phyloP scores from a whole-genome alignment of 805 yeast species.

The Metschnikowia proteae region DNA sequence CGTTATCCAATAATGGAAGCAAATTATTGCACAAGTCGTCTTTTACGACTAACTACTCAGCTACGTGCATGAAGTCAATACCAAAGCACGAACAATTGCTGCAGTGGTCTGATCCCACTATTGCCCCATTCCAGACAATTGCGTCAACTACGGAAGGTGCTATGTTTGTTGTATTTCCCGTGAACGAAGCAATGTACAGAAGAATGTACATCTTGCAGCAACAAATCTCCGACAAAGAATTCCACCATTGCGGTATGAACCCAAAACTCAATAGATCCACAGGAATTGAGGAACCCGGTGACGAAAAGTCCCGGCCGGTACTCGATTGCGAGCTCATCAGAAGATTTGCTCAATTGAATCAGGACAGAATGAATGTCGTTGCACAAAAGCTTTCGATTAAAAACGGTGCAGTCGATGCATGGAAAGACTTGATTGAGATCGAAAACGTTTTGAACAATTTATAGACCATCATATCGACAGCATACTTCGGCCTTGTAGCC shows the following conservation, averaged over 20 bases:
- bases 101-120: constrained; percentile 25
- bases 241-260: constrained; percentile 73
- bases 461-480: constrained; percentile 8
- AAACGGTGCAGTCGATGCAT: constrained; percentile 54
- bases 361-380: constrained; percentile 51
- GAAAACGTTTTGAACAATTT: constrained; percentile 39
- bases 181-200: constrained; percentile 72
- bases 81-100: constrained; percentile 36
- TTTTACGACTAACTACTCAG: constrained; percentile 61
- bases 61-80: constrained; percentile 50
- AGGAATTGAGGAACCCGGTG: constrained; percentile 34
- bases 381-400: constrained; percentile 56
- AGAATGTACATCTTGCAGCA: constrained; percentile 82
- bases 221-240: constrained; percentile 75
- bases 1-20: constrained; percentile 76
- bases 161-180: constrained; percentile 66
- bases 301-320: constrained; percentile 53
- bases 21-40: constrained; percentile 65
- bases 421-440: constrained; percentile 62
- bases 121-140: constrained; percentile 51
- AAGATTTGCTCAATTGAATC: constrained; percentile 51
- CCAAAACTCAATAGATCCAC: constrained; percentile 63
- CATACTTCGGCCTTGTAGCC: too few species aligned
- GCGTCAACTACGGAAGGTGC: constrained; percentile 83
- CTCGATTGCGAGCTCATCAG: constrained; percentile 59